Percentiles rank a stretch among this genome's conserved stretches.
phyloP scores from a whole-genome alignment of 164 flowering plant genomes.

The Litsea cubeba region DNA sequence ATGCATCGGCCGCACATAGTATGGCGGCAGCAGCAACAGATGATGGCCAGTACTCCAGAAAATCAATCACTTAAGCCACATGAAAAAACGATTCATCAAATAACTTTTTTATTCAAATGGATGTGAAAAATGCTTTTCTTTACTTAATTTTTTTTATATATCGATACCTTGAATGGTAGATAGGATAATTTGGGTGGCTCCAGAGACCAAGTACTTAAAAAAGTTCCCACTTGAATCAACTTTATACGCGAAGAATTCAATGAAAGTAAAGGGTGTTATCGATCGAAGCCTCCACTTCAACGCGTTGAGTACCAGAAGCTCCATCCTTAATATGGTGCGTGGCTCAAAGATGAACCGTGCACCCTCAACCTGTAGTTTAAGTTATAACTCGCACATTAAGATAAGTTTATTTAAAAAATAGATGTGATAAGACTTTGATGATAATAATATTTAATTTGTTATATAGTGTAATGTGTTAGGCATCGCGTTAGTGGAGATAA shows the following conservation, averaged over 20 bases:
- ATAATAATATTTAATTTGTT: no score
- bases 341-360: conserved; percentile 69
- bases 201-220: conserved; percentile 43
- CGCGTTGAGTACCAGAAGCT: conserved; percentile 61
- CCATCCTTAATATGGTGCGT: conserved; percentile 70
- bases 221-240: conserved; percentile 55
- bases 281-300: conserved; percentile 84
- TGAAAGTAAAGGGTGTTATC: conserved; percentile 79
- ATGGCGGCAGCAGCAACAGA: conserved; percentile 83
- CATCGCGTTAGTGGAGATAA: neutral
- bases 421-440: neutral
- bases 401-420: no score
- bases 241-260: conserved; percentile 66
- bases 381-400: neutral
- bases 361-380: conserved; percentile 26
- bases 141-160: neutral
- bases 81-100: neutral
- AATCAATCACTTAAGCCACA: conserved; percentile 57
- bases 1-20: conserved; percentile 64
- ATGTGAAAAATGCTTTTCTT: neutral
- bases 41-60: conserved; percentile 74
- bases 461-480: no score
- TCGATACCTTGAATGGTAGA: conserved; percentile 61
- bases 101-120: conserved; percentile 1
- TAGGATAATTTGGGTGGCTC: conserved; percentile 65